Evolutionary conservation across 352 stramenopile species (phyloP).

Genomic region (Phytopythium chamaehyphon): DNA sequence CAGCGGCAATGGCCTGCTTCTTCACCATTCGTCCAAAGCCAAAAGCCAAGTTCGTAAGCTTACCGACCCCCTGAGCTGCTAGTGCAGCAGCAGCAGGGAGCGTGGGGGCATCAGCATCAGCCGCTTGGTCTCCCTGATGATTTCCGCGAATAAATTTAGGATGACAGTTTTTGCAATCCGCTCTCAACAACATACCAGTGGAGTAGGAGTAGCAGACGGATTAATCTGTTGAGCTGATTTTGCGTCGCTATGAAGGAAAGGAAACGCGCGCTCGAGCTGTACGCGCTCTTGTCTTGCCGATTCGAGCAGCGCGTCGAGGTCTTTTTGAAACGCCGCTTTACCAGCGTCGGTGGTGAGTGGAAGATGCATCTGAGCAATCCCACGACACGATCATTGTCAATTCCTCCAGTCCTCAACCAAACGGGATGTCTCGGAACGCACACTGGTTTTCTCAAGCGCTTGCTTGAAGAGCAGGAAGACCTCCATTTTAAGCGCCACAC

Average conservation of each 20-base stretch:
- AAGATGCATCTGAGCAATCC: slow-evolving; percentile 41
- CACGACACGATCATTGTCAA: background rate
- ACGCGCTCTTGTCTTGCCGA: slow-evolving; percentile 37
- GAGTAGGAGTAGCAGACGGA: no score
- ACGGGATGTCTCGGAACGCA: slow-evolving; percentile 10
- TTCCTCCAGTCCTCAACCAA: background rate
- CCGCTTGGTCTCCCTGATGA: background rate
- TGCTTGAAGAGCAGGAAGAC: slow-evolving; percentile 67
- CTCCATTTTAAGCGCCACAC: slow-evolving; percentile 56
- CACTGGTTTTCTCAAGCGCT: slow-evolving; percentile 60
- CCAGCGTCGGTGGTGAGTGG: slow-evolving; percentile 38
- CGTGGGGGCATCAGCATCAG: slow-evolving; percentile 4
- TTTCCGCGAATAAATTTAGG: no score
- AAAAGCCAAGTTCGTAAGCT: slow-evolving; percentile 76
- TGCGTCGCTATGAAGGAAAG: slow-evolving; percentile 37
- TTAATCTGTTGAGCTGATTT: background rate
- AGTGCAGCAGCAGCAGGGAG: slow-evolving; percentile 13
- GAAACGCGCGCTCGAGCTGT: slow-evolving; percentile 54
- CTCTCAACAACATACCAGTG: background rate
- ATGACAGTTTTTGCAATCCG: no score
- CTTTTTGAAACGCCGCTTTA: slow-evolving; percentile 47
- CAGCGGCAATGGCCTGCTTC: slow-evolving; percentile 78
- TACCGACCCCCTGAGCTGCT: slow-evolving; percentile 42
- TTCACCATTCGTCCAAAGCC: slow-evolving; percentile 83
- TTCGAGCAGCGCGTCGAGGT: slow-evolving; percentile 56